phyloP scores from a whole-genome alignment of 176 grass and related monocot genomes.

The Avena sativa region DNA sequence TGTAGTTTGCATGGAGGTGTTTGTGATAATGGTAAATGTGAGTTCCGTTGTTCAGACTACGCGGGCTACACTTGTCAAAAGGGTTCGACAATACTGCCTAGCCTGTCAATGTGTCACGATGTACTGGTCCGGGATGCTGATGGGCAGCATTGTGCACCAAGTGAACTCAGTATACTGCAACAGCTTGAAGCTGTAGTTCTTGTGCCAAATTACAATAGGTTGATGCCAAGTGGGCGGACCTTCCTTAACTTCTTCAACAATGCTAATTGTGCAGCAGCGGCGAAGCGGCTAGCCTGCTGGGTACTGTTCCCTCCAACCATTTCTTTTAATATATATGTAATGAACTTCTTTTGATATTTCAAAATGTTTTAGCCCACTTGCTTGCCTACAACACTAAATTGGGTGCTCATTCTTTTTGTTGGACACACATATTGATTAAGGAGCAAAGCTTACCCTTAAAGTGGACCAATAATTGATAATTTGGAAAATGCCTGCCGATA shows the following conservation, averaged over 20 bases:
- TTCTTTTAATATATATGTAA: background rate
- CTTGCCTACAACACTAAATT: slow-evolving; percentile 1
- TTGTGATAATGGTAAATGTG: slow-evolving; percentile 95
- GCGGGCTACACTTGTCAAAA: slow-evolving; percentile 99
- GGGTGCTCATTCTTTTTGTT: background rate
- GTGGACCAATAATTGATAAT: background rate
- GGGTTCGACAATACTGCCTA: slow-evolving; percentile 78
- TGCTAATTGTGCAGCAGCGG: slow-evolving; percentile 90
- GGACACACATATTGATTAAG: background rate
- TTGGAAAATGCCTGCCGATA: background rate
- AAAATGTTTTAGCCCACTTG: slow-evolving; percentile 19
- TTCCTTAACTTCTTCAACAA: slow-evolving; percentile 94
- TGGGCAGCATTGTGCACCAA: slow-evolving; percentile 95
- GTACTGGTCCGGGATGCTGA: slow-evolving; percentile 82
- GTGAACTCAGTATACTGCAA: slow-evolving; percentile 90
- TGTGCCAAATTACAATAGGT: slow-evolving; percentile 95
- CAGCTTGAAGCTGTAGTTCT: slow-evolving; percentile 95
- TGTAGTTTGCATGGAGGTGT: slow-evolving; percentile 99
- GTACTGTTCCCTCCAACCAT: slow-evolving; percentile 52
- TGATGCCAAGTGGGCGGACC: slow-evolving; percentile 84
- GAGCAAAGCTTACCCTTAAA: slow-evolving; percentile 8
- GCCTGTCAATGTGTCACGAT: slow-evolving; percentile 92
- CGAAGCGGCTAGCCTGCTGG: slow-evolving; percentile 96
- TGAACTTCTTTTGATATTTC: background rate
- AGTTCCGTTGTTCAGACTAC: slow-evolving; percentile 99